Base-by-base conservation (phyloP, 352 stramenopile genomes). In the Globisporangium paddicum region DNA sequence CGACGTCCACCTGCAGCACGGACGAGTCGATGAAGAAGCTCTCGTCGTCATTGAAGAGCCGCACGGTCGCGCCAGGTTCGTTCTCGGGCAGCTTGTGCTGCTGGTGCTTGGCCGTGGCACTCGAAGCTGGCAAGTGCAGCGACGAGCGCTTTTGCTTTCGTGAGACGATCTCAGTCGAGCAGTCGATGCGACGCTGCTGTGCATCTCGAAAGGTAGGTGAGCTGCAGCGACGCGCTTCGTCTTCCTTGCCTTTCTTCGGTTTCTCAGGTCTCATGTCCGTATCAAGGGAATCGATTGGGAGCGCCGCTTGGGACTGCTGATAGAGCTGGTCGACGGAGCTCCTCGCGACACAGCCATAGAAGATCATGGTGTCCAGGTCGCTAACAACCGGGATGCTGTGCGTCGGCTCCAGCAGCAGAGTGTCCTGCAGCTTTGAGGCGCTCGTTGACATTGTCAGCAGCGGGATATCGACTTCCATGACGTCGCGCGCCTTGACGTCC, bases 1-100 rank as follows among this genome's bases (percentile, higher is more conserved):
- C 72, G 5, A 63, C 66, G 58, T 83, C 75, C 16, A 86, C 74
- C 60, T 87, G 77, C 19, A 90, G 69, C 42, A 69, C 74, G 0
- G 75, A 76, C 26, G 75, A 70, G 66, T 85, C 75, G 32, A 87
- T 72, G 21, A 40, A 32, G 44, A 73, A 50, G 18, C 46, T 66
- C 38, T 56, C 58, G 38, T 65, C 48, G 37, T 72, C 66, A 37
- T 62, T 60, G 28, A 59, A 51, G 21, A 75, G 51, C 30, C 54
- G 54, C 26, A 65, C 23, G 18, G 19, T 18, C 9, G 49, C 37
- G 7, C 25, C 46, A 18, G 26, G 47, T n/a, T 46, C 34, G 28
- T 41, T 23, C 3, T 32, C 28, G 6, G 6, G 28, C 6, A 13
- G 14, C 5, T 48, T 21, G n/a, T 44, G 14, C 26, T 55, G 30